Conservation (phyloP, 352 stramenopile species). For the Phytophthora europaea region DNA sequence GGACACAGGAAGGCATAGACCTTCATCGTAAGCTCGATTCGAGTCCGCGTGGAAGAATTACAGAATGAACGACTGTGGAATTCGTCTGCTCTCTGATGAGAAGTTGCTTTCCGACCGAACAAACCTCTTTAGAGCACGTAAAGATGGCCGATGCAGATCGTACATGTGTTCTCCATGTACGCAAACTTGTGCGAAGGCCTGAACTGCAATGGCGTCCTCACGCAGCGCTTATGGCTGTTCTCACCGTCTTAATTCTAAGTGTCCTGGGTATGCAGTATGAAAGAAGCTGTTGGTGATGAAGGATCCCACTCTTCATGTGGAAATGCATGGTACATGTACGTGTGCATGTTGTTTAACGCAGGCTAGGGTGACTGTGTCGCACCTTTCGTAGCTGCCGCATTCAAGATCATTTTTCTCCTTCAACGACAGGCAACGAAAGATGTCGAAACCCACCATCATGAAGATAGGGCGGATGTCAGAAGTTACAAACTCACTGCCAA, state of each 20-base stretch:
- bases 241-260: not conserved
- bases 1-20: not conserved
- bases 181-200: not conserved
- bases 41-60: not conserved
- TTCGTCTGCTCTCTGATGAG: not conserved
- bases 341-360: not conserved
- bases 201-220: not conserved
- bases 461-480: slow-evolving; percentile 5
- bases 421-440: not conserved
- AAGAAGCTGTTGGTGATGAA: not conserved
- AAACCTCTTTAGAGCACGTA: not conserved
- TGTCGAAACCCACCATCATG: not conserved
- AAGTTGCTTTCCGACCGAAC: not conserved
- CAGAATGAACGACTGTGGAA: not conserved
- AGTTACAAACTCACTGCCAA: not conserved
- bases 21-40: slow-evolving; percentile 2
- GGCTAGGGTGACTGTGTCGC: not conserved
- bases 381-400: not conserved
- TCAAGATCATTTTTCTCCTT: slow-evolving; percentile 7
- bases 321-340: not conserved
- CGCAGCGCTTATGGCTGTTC: not conserved
- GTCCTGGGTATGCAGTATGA: too few relatives aligned
- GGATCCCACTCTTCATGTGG: not conserved
- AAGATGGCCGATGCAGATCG: not conserved
- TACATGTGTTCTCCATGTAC: slow-evolving; percentile 5